A percentile compares a stretch with the other conserved stretches of the same genome.
Evolutionary conservation across 2,329 filamentous ascomycete species (phyloP).

Genomic region (Fusarium tanahbumbuense): DNA sequence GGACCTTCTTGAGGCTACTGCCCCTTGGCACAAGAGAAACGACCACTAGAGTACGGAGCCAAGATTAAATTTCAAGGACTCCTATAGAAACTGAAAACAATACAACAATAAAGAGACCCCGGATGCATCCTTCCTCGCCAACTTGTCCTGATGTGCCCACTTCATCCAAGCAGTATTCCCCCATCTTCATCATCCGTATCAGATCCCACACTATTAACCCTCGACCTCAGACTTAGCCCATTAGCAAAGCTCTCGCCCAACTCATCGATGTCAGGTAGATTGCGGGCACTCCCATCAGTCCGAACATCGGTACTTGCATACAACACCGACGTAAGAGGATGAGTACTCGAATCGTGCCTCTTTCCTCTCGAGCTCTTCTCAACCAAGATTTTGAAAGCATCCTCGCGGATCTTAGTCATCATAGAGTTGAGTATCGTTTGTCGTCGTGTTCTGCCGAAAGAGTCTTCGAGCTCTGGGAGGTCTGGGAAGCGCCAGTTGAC

Average conservation of each 20-base stretch:
- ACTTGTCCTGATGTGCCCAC: no score
- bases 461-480: conserved; percentile 32
- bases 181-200: conserved; percentile 38
- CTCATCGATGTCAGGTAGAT: conserved; percentile 27
- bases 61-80: not conserved
- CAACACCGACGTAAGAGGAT: conserved; percentile 24
- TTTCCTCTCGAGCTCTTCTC: conserved; percentile 46
- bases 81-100: not conserved
- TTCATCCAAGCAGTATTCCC: conserved; percentile 1
- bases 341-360: conserved; percentile 50
- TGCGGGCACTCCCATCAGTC: conserved; percentile 17
- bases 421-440: conserved; percentile 46
- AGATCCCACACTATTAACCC: conserved; percentile 3
- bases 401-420: conserved; percentile 43
- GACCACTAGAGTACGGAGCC: conserved; percentile 46
- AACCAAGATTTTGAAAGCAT: conserved; percentile 45
- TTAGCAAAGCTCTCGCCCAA: conserved; percentile 23
- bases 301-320: conserved; percentile 18
- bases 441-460: conserved; percentile 9
- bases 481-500: conserved; percentile 54
- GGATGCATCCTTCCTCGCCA: not conserved
- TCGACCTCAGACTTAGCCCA: conserved; percentile 10
- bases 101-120: not conserved
- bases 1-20: conserved; percentile 54
- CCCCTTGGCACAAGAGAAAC: conserved; percentile 56